Evolutionary conservation across 2,329 filamentous ascomycete species (phyloP), one percentile per base, ranked within the genome.

Genomic region (Chaetomium strumarium): DNA sequence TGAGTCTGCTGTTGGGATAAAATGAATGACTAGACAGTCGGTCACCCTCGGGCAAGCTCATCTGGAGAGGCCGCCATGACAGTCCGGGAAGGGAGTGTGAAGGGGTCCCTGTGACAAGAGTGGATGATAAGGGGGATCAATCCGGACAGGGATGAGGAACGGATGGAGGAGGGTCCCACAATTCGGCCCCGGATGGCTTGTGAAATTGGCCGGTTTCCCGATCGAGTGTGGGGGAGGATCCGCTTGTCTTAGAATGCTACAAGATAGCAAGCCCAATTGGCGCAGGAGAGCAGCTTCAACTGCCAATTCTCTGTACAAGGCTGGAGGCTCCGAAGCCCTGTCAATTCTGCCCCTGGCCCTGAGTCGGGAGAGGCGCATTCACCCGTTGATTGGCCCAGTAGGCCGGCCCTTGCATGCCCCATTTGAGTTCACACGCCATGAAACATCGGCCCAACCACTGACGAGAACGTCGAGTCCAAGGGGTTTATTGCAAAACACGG

Each of bases 61-160:
- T 50, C 46, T 39, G 52, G 40, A 56, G 50, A 53, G 56, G 55
- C 48, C 49, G 49, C 50, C 55, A 45, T 53, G 50, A 46, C 33
- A 46, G 45, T 17, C 49, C 30, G 33, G 42, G 20, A 53, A 45
- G 43, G 52, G 52, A 8, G 19, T n/a, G n/a, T n/a, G 17, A 50
- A n/a, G n/a, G n/a, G n/a, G n/a, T n/a, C n/a, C 40, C 53, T 58
- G 57, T 46, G 58, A 61, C 59, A 50, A 39, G 38, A 48, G 47
- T 31, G 39, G 46, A 47, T 40, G 42, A 38, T 16, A 44, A 40
- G 19, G 24, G 24, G 24, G 24, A 24, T 24, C 4, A 24, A 24
- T 24, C 7, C 24, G 7, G 24, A 24, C 24, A 24, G 24, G 24
- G 24, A 24, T 24, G 24, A 24, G 24, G 24, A 7, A 4, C 24